A percentile compares a stretch with the other conserved stretches of the same genome.
Conservation (phyloP, 192 early-diverging fungal genomes). For the Umbelopsis sp. region DNA sequence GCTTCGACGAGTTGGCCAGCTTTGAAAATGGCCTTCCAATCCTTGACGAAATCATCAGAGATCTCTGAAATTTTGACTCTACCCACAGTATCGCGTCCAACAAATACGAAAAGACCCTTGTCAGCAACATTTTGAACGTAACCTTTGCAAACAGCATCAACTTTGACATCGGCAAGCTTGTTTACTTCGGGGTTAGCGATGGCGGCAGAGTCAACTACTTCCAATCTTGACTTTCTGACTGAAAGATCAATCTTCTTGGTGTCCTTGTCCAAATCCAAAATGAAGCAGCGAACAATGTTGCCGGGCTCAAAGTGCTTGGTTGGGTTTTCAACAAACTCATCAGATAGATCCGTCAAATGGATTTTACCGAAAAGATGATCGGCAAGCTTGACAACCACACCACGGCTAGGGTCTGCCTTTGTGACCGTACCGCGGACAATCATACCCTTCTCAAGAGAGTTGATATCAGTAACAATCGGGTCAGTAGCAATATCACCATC, state of each 20-base stretch:
- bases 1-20: conserved; percentile 80
- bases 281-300: conserved; percentile 75
- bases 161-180: conserved; percentile 54
- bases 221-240: conserved; percentile 58
- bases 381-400: conserved; percentile 60
- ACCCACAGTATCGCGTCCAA: conserved; percentile 64
- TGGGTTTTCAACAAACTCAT: conserved; percentile 48
- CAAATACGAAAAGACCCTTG: conserved; percentile 73
- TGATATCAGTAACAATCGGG: conserved; percentile 34
- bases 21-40: conserved; percentile 75
- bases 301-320: conserved; percentile 60
- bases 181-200: conserved; percentile 55
- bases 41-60: conserved; percentile 84
- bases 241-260: conserved; percentile 69
- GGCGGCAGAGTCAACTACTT: conserved; percentile 34
- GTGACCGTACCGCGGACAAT: conserved; percentile 59
- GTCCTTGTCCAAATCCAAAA: conserved; percentile 55
- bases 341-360: conserved; percentile 61
- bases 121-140: conserved; percentile 74
- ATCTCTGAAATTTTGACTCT: conserved; percentile 87
- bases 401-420: conserved; percentile 45
- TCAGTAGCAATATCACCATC: conserved; percentile 3
- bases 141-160: conserved; percentile 70
- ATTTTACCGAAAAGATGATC: conserved; percentile 61
- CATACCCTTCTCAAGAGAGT: conserved; percentile 57